A percentile compares a stretch with the other conserved stretches of the same genome.
These are phyloP conservation scores for Globisporangium echinulatum DNA, from an alignment of 352 stramenopile species.

Conservation along the genomic window DNA sequence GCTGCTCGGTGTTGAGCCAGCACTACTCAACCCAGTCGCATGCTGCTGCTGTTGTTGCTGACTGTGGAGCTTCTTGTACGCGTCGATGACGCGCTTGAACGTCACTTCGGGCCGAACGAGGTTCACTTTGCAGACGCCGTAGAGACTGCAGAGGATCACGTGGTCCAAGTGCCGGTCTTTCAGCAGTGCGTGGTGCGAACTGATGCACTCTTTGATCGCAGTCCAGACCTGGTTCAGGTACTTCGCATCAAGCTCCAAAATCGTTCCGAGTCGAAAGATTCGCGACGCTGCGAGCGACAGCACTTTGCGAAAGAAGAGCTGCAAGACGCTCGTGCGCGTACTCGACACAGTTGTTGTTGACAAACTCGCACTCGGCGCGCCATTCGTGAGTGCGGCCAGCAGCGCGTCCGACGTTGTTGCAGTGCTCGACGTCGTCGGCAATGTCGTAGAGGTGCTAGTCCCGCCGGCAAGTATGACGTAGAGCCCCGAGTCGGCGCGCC, in stretches of 20 bases:
- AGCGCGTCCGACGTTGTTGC: slow-evolving; percentile 3
- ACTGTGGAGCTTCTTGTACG: slow-evolving; percentile 65
- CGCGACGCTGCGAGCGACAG: slow-evolving; percentile 72
- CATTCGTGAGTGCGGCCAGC: slow-evolving; percentile 12
- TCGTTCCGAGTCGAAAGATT: slow-evolving; percentile 65
- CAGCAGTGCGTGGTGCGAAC: slow-evolving; percentile 48
- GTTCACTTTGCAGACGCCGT: slow-evolving; percentile 84
- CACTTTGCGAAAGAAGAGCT: slow-evolving; percentile 85
- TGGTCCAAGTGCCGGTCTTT: slow-evolving; percentile 76
- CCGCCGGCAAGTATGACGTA: slow-evolving; percentile 47
- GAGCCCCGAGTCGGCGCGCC: slow-evolving; percentile 64
- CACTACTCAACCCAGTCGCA: slow-evolving; percentile 10
- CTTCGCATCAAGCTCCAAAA: slow-evolving; percentile 63
- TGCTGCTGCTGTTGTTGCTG: slow-evolving; percentile 16
- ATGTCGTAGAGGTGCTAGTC: no score
- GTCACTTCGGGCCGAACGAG: slow-evolving; percentile 52
- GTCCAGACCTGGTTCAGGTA: slow-evolving; percentile 86
- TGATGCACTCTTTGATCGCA: slow-evolving; percentile 77
- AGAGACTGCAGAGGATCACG: slow-evolving; percentile 79
- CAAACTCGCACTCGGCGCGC: slow-evolving; percentile 3
- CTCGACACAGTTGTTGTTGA: not conserved
- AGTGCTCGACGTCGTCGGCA: slow-evolving; percentile 1
- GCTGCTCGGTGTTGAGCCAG: slow-evolving; percentile 3
- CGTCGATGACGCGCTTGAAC: slow-evolving; percentile 74
- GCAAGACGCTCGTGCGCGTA: slow-evolving; percentile 45